Evolutionary conservation across 2,329 filamentous ascomycete genomes (phyloP), one percentile per base, ranked within the genome.

Genomic region (Raffaelea deltoideospora): DNA sequence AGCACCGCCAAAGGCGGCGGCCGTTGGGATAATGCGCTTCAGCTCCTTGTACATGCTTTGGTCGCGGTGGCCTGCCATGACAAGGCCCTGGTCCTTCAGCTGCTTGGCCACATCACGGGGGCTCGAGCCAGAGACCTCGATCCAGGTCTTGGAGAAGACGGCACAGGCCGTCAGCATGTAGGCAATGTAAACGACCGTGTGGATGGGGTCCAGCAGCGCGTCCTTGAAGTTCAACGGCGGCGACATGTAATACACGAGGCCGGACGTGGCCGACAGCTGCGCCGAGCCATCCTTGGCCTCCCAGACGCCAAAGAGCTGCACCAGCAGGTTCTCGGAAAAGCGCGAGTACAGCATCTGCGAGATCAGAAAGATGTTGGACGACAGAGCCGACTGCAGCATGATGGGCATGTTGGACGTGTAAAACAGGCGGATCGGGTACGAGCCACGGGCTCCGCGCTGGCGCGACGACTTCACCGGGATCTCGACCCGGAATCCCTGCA

Each of bases 351-450:
- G 77, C 87, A 96, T 96, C 72, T 98, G 90, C 58, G 82, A 90
- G 67, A 98, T 86, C 47, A 98, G 70, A 78, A 98, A 98, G 64
- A 98, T 76, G 72, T 98, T 98, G 72, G 88, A 95, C 48, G 85
- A 94, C 49, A 98, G 76, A 50, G 90, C 90, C 33, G 88, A 96
- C 70, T 98, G 92, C 60, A 98, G 74, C 90, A 98, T 98, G 66
- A 98, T 98, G 57, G 90, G 90, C 92, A 98, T 98, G 80, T 98
- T 98, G 60, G 87, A 95, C 57, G 90, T 98, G 70, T 98, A 98
- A 77, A 98, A 98, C 42, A 98, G 83, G 55, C 92, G 88, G 60
- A 98, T 77, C 53, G 90, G 90, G 75, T 96, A 98, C 29, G 87
- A 93, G 54, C 88, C 92, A 53, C 90, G 88, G 59, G 93, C 90